phyloP scores from a whole-genome alignment of 805 yeast species.

The Pichia thaimueangensis region DNA sequence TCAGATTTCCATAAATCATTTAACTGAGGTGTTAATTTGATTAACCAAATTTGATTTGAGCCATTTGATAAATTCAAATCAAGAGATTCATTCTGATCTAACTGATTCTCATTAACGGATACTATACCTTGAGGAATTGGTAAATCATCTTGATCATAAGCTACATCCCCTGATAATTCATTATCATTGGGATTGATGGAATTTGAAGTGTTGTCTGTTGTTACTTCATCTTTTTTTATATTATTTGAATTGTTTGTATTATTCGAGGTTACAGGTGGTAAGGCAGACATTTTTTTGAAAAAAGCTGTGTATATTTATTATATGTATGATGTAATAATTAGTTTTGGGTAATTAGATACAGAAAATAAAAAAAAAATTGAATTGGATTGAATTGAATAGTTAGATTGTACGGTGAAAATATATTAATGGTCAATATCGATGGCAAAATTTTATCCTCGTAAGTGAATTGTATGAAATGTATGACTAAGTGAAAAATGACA shows the following conservation, averaged over 20 bases:
- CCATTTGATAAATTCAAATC: slow-evolving; percentile 65
- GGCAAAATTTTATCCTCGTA: too few species aligned
- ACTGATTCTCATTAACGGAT: slow-evolving; percentile 29
- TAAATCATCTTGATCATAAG: slow-evolving; percentile 27
- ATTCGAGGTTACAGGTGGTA: too few species aligned
- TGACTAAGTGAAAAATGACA: too few species aligned
- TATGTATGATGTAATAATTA: too few species aligned
- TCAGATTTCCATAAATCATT: slow-evolving; percentile 74
- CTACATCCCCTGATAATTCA: slow-evolving; percentile 17
- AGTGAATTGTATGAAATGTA: too few species aligned
- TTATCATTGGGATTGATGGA: slow-evolving; percentile 3
- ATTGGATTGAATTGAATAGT: too few species aligned
- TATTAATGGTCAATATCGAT: too few species aligned
- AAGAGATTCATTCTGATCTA: slow-evolving; percentile 54
- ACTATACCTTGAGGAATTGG: slow-evolving; percentile 32
- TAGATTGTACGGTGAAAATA: too few species aligned
- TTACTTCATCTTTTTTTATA: background rate
- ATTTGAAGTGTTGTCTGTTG: background rate
- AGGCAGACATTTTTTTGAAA: too few species aligned
- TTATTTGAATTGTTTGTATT: background rate
- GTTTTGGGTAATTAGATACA: too few species aligned
- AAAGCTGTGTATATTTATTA: too few species aligned
- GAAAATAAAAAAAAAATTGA: too few species aligned
- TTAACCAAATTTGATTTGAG: slow-evolving; percentile 82
- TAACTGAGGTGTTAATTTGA: slow-evolving; percentile 80